A percentile compares a stretch with the other conserved stretches of the same genome.
Conservation (phyloP, 441 rosid species). For the Pelargonium myrrhifolium region DNA sequence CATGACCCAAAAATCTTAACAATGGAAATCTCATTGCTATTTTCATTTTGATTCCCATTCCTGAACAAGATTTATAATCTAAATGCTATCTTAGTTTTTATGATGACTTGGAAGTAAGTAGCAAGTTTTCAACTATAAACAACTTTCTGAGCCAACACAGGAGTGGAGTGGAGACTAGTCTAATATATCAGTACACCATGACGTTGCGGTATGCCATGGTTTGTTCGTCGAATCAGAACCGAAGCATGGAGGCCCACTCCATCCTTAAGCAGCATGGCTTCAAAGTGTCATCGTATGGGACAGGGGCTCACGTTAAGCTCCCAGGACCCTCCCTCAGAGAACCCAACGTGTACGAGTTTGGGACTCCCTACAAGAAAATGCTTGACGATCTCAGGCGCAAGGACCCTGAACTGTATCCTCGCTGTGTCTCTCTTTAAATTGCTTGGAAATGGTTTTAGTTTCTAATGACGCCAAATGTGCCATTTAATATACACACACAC, state of each 20-base stretch:
- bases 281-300: constrained; percentile 84
- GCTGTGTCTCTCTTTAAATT: background rate
- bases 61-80: no score
- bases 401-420: constrained; percentile 84
- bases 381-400: constrained; percentile 86
- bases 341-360: constrained; percentile 87
- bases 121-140: no score
- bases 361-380: constrained; percentile 91
- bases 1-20: no score
- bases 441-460: constrained; percentile 1
- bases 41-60: no score
- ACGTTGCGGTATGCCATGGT: constrained; percentile 74
- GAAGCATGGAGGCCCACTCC: constrained; percentile 92
- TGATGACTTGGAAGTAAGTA: no score
- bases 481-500: no score
- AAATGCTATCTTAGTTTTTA: no score
- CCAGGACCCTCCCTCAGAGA: constrained; percentile 92
- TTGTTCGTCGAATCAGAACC: constrained; percentile 89
- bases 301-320: constrained; percentile 86
- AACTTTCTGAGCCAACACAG: no score
- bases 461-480: no score
- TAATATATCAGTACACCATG: constrained; percentile 6
- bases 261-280: constrained; percentile 73
- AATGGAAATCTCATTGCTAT: no score
- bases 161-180: no score